Base-by-base conservation (phyloP, 768 basidiomycete species). In the Chiua virens region DNA sequence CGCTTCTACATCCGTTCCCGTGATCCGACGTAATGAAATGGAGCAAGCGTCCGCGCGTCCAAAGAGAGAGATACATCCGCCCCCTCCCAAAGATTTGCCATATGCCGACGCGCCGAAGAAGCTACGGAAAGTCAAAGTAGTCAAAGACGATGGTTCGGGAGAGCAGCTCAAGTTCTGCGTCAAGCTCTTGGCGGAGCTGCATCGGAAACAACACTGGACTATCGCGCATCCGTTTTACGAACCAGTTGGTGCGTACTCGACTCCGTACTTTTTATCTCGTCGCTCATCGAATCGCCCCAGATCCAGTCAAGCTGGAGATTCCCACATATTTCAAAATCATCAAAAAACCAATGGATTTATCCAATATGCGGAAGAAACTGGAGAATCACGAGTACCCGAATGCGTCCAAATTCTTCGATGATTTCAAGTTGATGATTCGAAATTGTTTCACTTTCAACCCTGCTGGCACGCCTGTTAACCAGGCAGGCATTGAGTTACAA, bases 51-150 rank as follows among this genome's bases (percentile, higher is more conserved):
- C 78, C 22, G 80, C 81, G 21, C 85, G 97, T n/a, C 96, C 96
- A 2, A 98, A 98, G 73, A 90, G 97, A 47, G 97, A 99, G 69
- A 95, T 98, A 25, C 96, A 98, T 64, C 92, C 96, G 4, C 96
- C 95, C 11, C 88, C 92, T 20, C 85, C 93, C 0, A 95, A 93
- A 70, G 96, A 98, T 61, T 70, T 94, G 10, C 81, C 87, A 0
- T 97, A 96, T 65, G 81, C 82, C 13, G 90, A 92, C 65, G 77
- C 65, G 3, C 85, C 89, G 27, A 87, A 85, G 73, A 86, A 86
- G 67, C 70, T 76, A 49, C 78, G 84, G 54, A 85, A 82, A 63
- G 70, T 71, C 43, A 87, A 89, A 68, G 67, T 62, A 35, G 68
- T 71, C 39, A 84, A 81, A 66, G 82, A 85, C 51, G 83, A 86